Percentiles rank a stretch among this genome's conserved stretches.
Evolutionary conservation across 139 green algal species (phyloP).

Genomic region (Chlamydomonas eustigma): DNA sequence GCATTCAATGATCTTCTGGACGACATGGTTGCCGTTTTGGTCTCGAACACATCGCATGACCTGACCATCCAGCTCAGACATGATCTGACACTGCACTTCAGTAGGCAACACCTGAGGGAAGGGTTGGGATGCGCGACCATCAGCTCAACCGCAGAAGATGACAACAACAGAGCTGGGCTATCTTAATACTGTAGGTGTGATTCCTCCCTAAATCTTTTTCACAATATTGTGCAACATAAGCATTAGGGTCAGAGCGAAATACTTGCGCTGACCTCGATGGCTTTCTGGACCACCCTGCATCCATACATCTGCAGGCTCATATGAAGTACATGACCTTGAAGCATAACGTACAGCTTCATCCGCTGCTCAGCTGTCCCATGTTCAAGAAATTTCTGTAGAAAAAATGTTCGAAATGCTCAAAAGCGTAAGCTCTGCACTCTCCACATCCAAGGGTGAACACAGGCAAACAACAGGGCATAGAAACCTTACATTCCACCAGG

Average conservation of each 20-base stretch:
- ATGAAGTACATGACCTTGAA: conserved; percentile 39
- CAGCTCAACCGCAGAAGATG: not conserved
- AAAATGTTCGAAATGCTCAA: no score
- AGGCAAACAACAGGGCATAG: no score
- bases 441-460: no score
- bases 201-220: not conserved
- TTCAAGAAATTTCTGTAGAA: conserved; percentile 76
- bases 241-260: no score
- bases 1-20: conserved; percentile 90
- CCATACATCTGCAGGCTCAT: conserved; percentile 89
- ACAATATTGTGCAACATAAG: not conserved
- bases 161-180: not conserved
- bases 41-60: conserved; percentile 81
- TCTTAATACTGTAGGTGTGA: not conserved
- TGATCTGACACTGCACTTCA: conserved; percentile 21
- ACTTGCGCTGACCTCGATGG: no score
- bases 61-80: conserved; percentile 50
- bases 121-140: no score
- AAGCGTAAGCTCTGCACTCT: no score
- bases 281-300: conserved; percentile 91
- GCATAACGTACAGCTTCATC: not conserved
- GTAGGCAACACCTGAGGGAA: conserved; percentile 2
- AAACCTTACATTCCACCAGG: no score
- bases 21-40: conserved; percentile 96
- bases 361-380: conserved; percentile 33